Evolutionary conservation across 441 rosid genomes (phyloP).

Genomic region (Jatropha multifida): DNA sequence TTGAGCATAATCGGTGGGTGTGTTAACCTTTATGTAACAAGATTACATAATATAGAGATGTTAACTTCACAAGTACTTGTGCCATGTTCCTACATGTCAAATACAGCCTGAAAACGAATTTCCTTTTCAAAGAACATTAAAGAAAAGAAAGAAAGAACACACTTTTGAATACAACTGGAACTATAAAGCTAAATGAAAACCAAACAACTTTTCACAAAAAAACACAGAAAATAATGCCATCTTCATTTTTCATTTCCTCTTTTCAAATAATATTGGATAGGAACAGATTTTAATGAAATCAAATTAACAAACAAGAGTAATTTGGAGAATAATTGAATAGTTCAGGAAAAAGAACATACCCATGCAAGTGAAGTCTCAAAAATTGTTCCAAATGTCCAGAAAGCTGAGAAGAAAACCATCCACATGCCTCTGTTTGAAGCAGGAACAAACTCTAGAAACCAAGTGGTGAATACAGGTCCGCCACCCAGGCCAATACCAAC

Average conservation of each 20-base stretch:
- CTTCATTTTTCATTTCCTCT: not conserved
- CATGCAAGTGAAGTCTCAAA: constrained; percentile 63
- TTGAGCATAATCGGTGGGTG: too few species aligned
- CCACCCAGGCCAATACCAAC: constrained; percentile 66
- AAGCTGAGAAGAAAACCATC: constrained; percentile 55
- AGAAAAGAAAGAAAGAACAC: too few species aligned
- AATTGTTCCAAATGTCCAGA: constrained; percentile 60
- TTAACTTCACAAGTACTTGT: too few species aligned
- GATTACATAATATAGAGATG: too few species aligned
- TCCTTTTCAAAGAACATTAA: too few species aligned
- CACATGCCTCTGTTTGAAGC: constrained; percentile 52
- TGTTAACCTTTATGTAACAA: too few species aligned
- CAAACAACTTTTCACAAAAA: not conserved
- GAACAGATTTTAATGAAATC: not conserved
- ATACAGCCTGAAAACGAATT: too few species aligned
- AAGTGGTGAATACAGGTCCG: constrained; percentile 48
- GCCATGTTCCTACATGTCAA: too few species aligned
- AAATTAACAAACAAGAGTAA: not conserved
- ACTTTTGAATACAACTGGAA: too few species aligned
- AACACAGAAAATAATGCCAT: not conserved
- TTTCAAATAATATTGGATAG: not conserved
- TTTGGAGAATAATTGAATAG: not conserved
- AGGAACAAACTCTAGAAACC: constrained; percentile 69
- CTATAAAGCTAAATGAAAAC: not conserved
- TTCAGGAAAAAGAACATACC: constrained; percentile 35